A percentile compares a stretch with the other conserved stretches of the same genome.
These are phyloP conservation scores for Davidsoniella australis DNA, from an alignment of 2,329 filamentous ascomycete genomes.

Conservation along the genomic window DNA sequence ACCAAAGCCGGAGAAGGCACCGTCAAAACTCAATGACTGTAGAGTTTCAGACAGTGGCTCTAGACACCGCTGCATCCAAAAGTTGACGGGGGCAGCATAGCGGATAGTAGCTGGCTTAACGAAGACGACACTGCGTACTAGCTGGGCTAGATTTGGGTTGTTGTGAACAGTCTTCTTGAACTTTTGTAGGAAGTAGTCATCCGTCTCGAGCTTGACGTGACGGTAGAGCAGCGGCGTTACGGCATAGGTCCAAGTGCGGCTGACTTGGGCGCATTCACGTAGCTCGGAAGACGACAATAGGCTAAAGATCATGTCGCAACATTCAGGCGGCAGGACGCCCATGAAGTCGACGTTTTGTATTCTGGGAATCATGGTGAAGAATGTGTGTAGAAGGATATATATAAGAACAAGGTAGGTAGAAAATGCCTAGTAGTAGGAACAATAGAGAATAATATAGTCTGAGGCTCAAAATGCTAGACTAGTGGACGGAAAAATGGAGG, in stretches of 20 bases:
- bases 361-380: neutral
- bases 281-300: conserved; percentile 4
- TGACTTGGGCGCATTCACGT: conserved; percentile 1
- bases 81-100: conserved; percentile 1
- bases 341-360: conserved; percentile 7
- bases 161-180: conserved; percentile 7
- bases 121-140: conserved; percentile 9
- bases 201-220: conserved; percentile 5
- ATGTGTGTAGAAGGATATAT: neutral
- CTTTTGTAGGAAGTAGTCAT: conserved; percentile 12
- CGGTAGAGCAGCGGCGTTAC: conserved; percentile 8
- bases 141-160: conserved; percentile 3
- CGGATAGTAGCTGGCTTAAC: neutral
- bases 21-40: conserved; percentile 2
- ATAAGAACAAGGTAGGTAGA: neutral
- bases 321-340: conserved; percentile 4
- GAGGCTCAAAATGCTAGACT: no score
- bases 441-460: neutral
- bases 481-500: no score
- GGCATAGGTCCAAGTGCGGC: neutral
- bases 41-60: conserved; percentile 6
- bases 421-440: no score
- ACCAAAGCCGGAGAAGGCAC: conserved; percentile 7
- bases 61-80: conserved; percentile 9
- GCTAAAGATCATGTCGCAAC: conserved; percentile 5